Evolutionary conservation across 140 eudicot species (phyloP).

Genomic region (Bidens hawaiensis): DNA sequence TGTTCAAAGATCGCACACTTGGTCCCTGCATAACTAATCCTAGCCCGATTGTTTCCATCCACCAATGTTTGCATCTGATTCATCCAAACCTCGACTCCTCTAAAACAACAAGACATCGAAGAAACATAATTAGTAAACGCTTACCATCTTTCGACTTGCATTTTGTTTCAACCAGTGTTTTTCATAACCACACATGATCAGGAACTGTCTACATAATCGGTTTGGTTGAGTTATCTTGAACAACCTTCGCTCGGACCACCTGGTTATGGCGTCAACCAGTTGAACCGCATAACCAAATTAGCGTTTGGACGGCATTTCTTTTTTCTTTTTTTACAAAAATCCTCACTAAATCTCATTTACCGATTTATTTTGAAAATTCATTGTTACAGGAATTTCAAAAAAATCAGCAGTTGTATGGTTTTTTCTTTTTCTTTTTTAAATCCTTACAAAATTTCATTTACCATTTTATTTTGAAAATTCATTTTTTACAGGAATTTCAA

Average conservation of each 20-base stretch:
- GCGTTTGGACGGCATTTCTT: not conserved
- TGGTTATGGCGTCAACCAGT: not conserved
- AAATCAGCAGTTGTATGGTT: too few relatives aligned
- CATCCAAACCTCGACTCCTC: constrained; percentile 42
- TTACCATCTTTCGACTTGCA: not conserved
- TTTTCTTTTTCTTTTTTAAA: too few relatives aligned
- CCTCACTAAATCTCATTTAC: too few relatives aligned
- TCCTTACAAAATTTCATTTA: too few relatives aligned
- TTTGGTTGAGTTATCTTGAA: not conserved
- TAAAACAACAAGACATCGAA: constrained; percentile 15
- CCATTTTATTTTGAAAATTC: too few relatives aligned
- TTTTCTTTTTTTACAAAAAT: too few relatives aligned
- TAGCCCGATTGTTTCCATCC: constrained; percentile 58
- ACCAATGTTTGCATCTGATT: constrained; percentile 39
- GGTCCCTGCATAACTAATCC: constrained; percentile 11
- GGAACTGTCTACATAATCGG: not conserved
- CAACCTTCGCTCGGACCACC: not conserved
- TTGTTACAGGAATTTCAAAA: too few relatives aligned
- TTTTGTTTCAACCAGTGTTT: not conserved
- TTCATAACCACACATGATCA: not conserved
- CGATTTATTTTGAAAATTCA: too few relatives aligned
- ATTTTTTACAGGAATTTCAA: too few relatives aligned
- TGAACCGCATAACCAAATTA: not conserved
- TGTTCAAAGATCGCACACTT: constrained; percentile 2
- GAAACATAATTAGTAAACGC: not conserved